Conservation (phyloP, 2,329 filamentous ascomycete genomes). For the Colletotrichum phormii region DNA sequence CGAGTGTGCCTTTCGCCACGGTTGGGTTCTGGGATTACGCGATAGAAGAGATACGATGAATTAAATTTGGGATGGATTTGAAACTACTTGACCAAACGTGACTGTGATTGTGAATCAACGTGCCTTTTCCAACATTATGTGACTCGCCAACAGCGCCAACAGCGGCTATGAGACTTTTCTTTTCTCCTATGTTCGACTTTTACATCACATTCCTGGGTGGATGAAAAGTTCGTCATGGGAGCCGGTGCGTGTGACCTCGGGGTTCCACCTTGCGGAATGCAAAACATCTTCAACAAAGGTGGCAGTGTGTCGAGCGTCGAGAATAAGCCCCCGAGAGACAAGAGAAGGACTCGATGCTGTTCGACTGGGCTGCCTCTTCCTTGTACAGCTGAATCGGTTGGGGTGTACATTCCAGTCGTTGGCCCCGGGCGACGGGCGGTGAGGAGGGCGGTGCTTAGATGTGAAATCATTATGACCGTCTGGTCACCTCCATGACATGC, state of each 20-base stretch:
- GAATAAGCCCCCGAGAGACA: not conserved
- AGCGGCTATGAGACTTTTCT: not conserved
- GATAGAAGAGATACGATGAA: constrained; percentile 28
- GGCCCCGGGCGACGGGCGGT: constrained; percentile 23
- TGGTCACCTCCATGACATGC: too few relatives aligned
- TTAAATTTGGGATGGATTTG: constrained; percentile 26
- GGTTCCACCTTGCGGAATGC: constrained; percentile 12
- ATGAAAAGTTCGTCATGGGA: not conserved
- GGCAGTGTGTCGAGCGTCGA: not conserved
- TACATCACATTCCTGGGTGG: constrained; percentile 4
- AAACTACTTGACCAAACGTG: not conserved
- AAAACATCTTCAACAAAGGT: constrained; percentile 26
- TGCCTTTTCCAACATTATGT: not conserved
- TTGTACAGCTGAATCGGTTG: not conserved
- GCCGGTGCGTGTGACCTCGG: not conserved
- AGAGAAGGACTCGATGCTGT: too few relatives aligned
- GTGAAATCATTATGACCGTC: too few relatives aligned
- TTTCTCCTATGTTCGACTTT: not conserved
- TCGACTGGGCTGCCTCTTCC: not conserved
- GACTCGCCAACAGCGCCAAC: not conserved
- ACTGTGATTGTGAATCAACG: not conserved
- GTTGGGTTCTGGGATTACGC: constrained; percentile 1
- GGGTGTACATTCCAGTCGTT: constrained; percentile 29
- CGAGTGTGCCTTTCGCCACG: not conserved
- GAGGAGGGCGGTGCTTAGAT: not conserved